Evolutionary conservation across 306 rosid genomes (phyloP), one percentile per base, ranked within the genome.

Genomic region (Amphicarpaea edgeworthii): DNA sequence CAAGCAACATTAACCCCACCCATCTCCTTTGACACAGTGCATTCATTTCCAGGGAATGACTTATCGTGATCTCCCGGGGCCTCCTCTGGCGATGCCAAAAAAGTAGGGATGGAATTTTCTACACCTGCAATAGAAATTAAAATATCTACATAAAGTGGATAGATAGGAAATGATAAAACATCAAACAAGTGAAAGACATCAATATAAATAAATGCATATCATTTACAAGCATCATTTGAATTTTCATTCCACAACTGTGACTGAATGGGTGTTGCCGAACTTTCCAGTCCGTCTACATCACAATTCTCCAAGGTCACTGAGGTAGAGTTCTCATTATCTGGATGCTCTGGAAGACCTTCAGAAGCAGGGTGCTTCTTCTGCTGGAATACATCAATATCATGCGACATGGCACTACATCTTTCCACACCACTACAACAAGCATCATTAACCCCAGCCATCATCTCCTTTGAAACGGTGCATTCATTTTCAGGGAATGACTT

Each of bases 291-390:
- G 65, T 59, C 41, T 59, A 6, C 20, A 26, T 53, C 30, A 55
- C 37, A 21, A 23, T 55, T 55, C 20, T 61, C 85, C 28, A 26
- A 8, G 66, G 66, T 41, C 70, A 58, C 71, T 34, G 84, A 60
- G 41, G 34, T 15, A 41, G 79, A 72, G 53, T 55, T 73, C 49
- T 59, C 40, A 66, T 69, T 58, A 34, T 19, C 47, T 55, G 34
- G 59, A 74, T 24, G 62, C 51, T 74, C 64, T 26, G 8, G 10
- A 61, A 59, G 28, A 83, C 53, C 51, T 53, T 80, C 60, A 57
- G 78, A 70, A 58, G 67, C 55, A 5, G 62, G 64, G 38, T 75
- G 75, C 67, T 60, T 70, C 72, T 60, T 79, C 70, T 73, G 73
- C 61, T 19, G 73, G 61, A 16, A 58, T 41, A 41, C 45, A 68